These are phyloP conservation scores for Boletus coccyginus DNA, from an alignment of 768 basidiomycete species.

Conservation along the genomic window DNA sequence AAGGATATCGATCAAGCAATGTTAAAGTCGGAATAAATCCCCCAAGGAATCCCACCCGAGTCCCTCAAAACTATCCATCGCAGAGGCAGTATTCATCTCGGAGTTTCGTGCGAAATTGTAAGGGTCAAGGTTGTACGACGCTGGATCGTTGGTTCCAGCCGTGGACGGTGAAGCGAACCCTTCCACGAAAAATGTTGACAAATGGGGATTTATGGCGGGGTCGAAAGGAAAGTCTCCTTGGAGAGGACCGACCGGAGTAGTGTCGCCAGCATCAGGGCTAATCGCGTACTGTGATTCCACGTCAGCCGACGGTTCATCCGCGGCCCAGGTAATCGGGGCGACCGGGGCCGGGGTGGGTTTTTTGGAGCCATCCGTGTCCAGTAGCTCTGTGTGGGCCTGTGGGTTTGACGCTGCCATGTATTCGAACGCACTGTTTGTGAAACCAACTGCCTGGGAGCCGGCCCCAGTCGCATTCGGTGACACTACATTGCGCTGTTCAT, in stretches of 20 bases:
- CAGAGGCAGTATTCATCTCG: neutral
- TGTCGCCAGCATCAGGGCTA: no score
- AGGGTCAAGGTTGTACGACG: no score
- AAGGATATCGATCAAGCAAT: no score
- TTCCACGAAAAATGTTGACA: neutral
- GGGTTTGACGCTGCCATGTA: no score
- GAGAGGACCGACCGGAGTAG: neutral
- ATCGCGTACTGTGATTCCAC: neutral
- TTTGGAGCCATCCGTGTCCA: no score
- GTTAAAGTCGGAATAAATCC: no score
- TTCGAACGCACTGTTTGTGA: neutral
- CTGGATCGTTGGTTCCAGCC: neutral
- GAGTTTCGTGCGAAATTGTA: no score
- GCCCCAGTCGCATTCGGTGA: neutral
- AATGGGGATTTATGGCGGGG: neutral
- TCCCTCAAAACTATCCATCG: constrained; percentile 8
- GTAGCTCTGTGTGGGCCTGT: no score
- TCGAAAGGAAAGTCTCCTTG: neutral
- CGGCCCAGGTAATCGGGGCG: neutral
- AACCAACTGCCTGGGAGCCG: neutral
- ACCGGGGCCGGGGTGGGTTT: no score
- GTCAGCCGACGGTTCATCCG: neutral
- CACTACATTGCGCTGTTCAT: neutral
- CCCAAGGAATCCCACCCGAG: no score
- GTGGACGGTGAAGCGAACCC: no score